Percentiles rank a stretch among this genome's conserved stretches.
These are phyloP conservation scores for Ogataea paraovalis DNA, from an alignment of 805 yeast species.

Conservation along the genomic window DNA sequence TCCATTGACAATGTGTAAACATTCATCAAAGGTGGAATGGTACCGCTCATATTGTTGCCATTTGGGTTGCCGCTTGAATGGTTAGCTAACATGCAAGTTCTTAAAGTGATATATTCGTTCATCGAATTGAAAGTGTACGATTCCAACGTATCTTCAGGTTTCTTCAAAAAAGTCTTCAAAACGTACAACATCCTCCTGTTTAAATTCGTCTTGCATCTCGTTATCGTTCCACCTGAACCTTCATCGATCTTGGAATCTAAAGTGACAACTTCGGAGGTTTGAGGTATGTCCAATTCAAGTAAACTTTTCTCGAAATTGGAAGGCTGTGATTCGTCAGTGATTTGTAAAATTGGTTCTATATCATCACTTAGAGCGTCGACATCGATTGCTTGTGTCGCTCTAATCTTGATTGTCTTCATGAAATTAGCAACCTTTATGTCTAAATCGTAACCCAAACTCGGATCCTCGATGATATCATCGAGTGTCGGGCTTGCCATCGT, in stretches of 20 bases:
- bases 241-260: constrained; percentile 21
- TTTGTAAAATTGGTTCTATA: too few relatives aligned
- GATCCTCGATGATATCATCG: neutral
- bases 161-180: constrained; percentile 11
- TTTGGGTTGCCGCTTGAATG: neutral
- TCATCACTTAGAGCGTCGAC: neutral
- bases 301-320: neutral
- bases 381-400: neutral
- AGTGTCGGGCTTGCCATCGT: neutral
- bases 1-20: constrained; percentile 13
- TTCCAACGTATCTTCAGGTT: constrained; percentile 2
- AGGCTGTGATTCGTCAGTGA: neutral
- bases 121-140: constrained; percentile 17
- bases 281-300: constrained; percentile 4
- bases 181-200: constrained; percentile 8
- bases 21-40: constrained; percentile 4
- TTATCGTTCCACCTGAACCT: constrained; percentile 31
- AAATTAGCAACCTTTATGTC: neutral
- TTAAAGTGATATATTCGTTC: constrained; percentile 28
- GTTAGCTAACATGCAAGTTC: constrained; percentile 1
- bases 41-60: neutral
- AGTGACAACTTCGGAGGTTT: constrained; percentile 5
- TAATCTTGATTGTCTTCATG: neutral
- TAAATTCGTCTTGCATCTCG: constrained; percentile 14
- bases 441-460: neutral